These are phyloP conservation scores for Theobroma cacao DNA, from an alignment of 345 rosid species.

Conservation along the genomic window DNA sequence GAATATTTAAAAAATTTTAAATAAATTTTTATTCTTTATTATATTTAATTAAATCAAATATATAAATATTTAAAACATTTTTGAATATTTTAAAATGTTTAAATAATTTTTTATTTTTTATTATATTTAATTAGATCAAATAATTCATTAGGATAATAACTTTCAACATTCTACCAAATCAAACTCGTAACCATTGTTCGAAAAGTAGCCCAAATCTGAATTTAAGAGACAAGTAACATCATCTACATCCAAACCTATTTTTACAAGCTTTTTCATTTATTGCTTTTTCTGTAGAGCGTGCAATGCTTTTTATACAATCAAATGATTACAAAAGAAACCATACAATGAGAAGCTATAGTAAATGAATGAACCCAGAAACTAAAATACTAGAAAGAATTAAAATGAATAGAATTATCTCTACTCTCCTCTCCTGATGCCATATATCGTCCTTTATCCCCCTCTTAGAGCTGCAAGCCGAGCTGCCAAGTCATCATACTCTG, in stretches of 20 bases:
- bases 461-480: constrained; percentile 44
- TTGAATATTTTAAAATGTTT: too few relatives aligned
- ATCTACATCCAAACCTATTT: not conserved
- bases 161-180: not conserved
- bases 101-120: too few relatives aligned
- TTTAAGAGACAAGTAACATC: not conserved
- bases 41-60: too few relatives aligned
- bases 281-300: not conserved
- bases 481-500: constrained; percentile 53
- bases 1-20: too few relatives aligned
- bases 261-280: not conserved
- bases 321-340: not conserved
- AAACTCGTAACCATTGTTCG: not conserved
- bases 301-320: not conserved
- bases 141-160: too few relatives aligned
- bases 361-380: constrained; percentile 9
- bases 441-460: constrained; percentile 17
- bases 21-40: too few relatives aligned
- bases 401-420: not conserved
- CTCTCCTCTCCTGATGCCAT: not conserved
- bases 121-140: too few relatives aligned
- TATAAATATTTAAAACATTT: too few relatives aligned
- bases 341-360: not conserved
- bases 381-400: not conserved
- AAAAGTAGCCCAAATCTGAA: not conserved